Percentiles rank a stretch among this genome's conserved stretches.
phyloP scores from a whole-genome alignment of 768 basidiomycete genomes.

The Podaxis pistillaris region DNA sequence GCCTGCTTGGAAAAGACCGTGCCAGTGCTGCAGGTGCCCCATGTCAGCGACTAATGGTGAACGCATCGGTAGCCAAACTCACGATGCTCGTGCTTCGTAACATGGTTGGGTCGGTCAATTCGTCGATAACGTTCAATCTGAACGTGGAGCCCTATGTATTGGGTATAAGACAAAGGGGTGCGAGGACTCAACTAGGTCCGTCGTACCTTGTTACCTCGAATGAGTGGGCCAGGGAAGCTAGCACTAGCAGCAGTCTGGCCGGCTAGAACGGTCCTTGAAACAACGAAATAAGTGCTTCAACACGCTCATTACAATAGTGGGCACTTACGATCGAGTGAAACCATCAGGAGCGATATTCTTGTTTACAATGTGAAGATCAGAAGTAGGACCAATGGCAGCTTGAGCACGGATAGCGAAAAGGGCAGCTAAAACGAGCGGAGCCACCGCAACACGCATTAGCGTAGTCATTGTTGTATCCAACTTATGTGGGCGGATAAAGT shows the following conservation, averaged over 20 bases:
- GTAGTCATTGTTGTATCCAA: not conserved
- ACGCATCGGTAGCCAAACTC: constrained; percentile 12
- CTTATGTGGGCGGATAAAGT: not conserved
- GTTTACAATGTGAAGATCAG: constrained; percentile 40
- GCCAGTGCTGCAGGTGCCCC: constrained; percentile 38
- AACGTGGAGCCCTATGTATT: constrained; percentile 37
- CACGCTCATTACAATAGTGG: not conserved
- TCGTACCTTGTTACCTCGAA: constrained; percentile 28
- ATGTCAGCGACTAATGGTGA: not conserved
- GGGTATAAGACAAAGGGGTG: not conserved
- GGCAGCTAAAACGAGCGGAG: not conserved
- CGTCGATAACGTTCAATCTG: constrained; percentile 46
- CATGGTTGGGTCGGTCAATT: constrained; percentile 48
- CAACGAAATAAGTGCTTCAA: not conserved
- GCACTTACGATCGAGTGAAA: constrained; percentile 38
- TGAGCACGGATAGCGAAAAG: not conserved
- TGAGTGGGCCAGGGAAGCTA: constrained; percentile 29
- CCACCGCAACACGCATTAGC: not conserved
- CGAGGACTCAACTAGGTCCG: not conserved
- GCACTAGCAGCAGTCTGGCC: constrained; percentile 20
- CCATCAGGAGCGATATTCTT: constrained; percentile 48
- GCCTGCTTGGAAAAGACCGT: constrained; percentile 36
- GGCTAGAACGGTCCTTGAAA: constrained; percentile 28
- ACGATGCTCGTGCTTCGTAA: constrained; percentile 49
- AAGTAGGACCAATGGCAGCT: constrained; percentile 24